phyloP scores from a whole-genome alignment of 441 rosid species.

The Erysimum pusillum region DNA sequence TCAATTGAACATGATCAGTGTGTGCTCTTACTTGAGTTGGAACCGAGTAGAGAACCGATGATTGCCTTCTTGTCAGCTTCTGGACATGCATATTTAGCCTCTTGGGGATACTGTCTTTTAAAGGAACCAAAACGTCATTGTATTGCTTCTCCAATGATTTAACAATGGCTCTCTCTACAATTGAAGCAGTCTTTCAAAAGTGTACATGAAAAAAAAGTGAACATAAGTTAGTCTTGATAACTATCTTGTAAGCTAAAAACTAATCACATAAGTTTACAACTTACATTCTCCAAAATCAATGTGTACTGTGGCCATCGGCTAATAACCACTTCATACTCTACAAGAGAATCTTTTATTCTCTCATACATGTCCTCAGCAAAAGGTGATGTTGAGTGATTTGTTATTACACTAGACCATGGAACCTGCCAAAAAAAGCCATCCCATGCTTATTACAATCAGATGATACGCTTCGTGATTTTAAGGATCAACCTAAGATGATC shows the following conservation, averaged over 20 bases:
- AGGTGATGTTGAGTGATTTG: slow-evolving; percentile 92
- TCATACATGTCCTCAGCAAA: slow-evolving; percentile 96
- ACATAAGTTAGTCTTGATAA: slow-evolving; percentile 33
- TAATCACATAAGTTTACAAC: slow-evolving; percentile 26
- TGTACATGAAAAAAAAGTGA: slow-evolving; percentile 29
- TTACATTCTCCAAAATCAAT: slow-evolving; percentile 84
- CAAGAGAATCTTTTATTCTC: slow-evolving; percentile 74
- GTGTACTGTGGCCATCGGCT: slow-evolving; percentile 96
- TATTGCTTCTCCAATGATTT: slow-evolving; percentile 94
- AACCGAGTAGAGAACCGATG: slow-evolving; percentile 71
- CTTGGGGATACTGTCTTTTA: slow-evolving; percentile 85
- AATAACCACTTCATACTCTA: slow-evolving; percentile 87
- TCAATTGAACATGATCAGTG: neutral
- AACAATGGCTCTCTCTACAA: slow-evolving; percentile 82
- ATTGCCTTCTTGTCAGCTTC: slow-evolving; percentile 91
- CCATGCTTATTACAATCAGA: neutral
- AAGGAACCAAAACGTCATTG: slow-evolving; percentile 81
- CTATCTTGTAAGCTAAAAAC: neutral
- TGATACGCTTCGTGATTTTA: neutral
- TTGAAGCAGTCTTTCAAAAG: slow-evolving; percentile 73
- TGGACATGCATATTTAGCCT: slow-evolving; percentile 96
- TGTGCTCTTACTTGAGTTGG: slow-evolving; percentile 78
- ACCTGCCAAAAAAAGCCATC: slow-evolving; percentile 59
- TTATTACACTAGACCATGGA: slow-evolving; percentile 88
- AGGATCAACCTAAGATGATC: neutral